phyloP scores from a whole-genome alignment of 2,329 filamentous ascomycete species.

The Exophiala alcalophila region DNA sequence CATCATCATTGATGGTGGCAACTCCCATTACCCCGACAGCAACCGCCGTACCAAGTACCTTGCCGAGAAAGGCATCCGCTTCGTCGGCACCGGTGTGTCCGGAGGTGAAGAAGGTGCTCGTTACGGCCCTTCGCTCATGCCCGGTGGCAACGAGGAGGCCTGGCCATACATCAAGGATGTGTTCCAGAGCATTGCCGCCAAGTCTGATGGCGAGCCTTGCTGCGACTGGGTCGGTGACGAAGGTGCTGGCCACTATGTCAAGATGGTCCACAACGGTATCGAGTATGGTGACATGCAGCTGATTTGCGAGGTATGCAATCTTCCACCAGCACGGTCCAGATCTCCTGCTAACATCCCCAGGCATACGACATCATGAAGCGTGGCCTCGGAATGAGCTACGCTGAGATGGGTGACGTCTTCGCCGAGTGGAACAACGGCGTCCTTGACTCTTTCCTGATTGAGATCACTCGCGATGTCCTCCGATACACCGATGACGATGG shows the following conservation, averaged over 20 bases:
- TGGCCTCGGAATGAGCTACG: slow-evolving; percentile 79
- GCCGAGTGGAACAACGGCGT: slow-evolving; percentile 98
- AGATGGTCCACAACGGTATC: slow-evolving; percentile 99
- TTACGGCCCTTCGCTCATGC: slow-evolving; percentile 97
- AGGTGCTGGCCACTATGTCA: slow-evolving; percentile 99
- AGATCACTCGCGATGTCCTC: slow-evolving; percentile 98
- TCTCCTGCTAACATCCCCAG: too few relatives aligned
- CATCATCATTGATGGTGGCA: slow-evolving; percentile 99
- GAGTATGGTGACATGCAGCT: slow-evolving; percentile 99
- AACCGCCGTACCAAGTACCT: slow-evolving; percentile 96
- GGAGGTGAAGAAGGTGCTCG: slow-evolving; percentile 99
- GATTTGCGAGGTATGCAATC: slow-evolving; percentile 82
- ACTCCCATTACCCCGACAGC: slow-evolving; percentile 98
- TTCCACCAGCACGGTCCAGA: too few relatives aligned
- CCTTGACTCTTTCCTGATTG: slow-evolving; percentile 97
- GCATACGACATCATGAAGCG: slow-evolving; percentile 99
- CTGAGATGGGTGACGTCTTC: slow-evolving; percentile 95
- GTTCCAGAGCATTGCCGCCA: slow-evolving; percentile 95
- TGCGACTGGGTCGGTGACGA: slow-evolving; percentile 99
- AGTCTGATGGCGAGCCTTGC: slow-evolving; percentile 95
- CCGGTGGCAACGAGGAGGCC: slow-evolving; percentile 95
- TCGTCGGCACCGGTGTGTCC: slow-evolving; percentile 95
- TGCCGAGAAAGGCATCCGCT: slow-evolving; percentile 79
- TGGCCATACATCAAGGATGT: slow-evolving; percentile 99
- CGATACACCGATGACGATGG: slow-evolving; percentile 97